These are phyloP conservation scores for Falciphora oryzae DNA, from an alignment of 2,329 filamentous ascomycete genomes.

Conservation along the genomic window DNA sequence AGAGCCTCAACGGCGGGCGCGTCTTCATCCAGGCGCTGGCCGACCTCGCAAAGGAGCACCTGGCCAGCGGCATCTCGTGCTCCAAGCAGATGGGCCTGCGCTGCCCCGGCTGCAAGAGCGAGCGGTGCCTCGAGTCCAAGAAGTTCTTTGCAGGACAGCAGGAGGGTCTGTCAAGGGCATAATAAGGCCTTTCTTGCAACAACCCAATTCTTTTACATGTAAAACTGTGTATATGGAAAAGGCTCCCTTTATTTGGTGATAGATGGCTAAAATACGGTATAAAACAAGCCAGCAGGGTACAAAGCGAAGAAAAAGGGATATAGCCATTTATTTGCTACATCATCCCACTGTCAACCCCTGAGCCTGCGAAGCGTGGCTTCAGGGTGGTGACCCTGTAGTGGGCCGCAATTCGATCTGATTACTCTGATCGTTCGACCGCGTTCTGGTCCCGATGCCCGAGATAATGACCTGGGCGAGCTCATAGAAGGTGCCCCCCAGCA, in stretches of 20 bases:
- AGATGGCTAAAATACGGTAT: not conserved
- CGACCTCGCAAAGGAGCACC: slow-evolving; percentile 75
- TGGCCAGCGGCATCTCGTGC: slow-evolving; percentile 61
- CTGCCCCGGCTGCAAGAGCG: slow-evolving; percentile 90
- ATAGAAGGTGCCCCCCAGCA: slow-evolving; percentile 3
- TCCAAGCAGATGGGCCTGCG: slow-evolving; percentile 83
- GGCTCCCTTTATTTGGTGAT: not conserved
- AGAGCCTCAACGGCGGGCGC: slow-evolving; percentile 85
- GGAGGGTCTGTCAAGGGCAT: slow-evolving; percentile 7
- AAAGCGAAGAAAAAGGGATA: not conserved
- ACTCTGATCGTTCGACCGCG: too few species aligned
- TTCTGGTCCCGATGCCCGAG: not conserved
- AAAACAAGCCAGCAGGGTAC: not conserved
- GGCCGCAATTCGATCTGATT: not conserved
- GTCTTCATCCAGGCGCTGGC: slow-evolving; percentile 89
- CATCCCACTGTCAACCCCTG: not conserved
- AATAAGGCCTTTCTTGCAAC: not conserved
- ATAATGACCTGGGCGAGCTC: slow-evolving; percentile 1
- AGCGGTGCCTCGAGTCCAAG: slow-evolving; percentile 75
- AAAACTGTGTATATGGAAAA: not conserved
- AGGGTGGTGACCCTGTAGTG: not conserved
- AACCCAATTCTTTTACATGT: not conserved
- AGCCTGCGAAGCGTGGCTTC: not conserved
- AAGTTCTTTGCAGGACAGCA: slow-evolving; percentile 50
- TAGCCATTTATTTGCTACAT: not conserved